phyloP scores from a whole-genome alignment of 169 alveolate species.

The Plasmodium coatneyi region DNA sequence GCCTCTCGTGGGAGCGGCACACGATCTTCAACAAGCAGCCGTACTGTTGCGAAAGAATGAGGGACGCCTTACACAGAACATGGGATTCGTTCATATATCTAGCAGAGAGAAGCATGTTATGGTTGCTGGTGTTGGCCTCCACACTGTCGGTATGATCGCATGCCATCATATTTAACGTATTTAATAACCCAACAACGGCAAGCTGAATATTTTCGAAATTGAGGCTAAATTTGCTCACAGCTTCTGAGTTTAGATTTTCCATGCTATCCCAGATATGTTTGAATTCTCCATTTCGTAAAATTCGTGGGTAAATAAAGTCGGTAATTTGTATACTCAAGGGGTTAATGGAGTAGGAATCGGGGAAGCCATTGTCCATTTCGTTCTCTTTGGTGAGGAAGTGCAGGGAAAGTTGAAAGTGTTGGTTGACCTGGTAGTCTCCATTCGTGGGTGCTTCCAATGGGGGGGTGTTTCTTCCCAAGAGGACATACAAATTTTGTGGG shows the following conservation, averaged over 20 bases:
- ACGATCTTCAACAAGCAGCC: constrained; percentile 81
- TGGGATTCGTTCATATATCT: constrained; percentile 69
- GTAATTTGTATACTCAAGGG: constrained; percentile 75
- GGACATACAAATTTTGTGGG: constrained; percentile 41
- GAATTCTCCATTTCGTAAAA: constrained; percentile 77
- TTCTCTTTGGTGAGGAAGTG: constrained; percentile 75
- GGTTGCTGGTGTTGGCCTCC: constrained; percentile 67
- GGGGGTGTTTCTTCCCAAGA: constrained; percentile 3
- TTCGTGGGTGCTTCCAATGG: background rate
- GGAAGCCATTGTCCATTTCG: constrained; percentile 75
- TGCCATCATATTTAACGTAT: constrained; percentile 74
- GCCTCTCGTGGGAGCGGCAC: constrained; percentile 74
- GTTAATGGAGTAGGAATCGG: constrained; percentile 79
- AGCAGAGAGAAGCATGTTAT: constrained; percentile 78
- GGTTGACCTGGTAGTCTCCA: constrained; percentile 17
- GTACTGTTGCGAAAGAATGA: constrained; percentile 76
- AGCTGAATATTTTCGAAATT: constrained; percentile 76
- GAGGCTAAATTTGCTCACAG: constrained; percentile 77
- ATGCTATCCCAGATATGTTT: constrained; percentile 77
- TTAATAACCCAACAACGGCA: constrained; percentile 80
- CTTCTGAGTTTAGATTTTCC: constrained; percentile 67
- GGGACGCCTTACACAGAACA: constrained; percentile 76
- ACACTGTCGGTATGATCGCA: constrained; percentile 77
- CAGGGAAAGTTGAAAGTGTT: constrained; percentile 66
- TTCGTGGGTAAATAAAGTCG: constrained; percentile 75